A percentile compares a stretch with the other conserved stretches of the same genome.
phyloP scores from a whole-genome alignment of 1,284 basidiomycete species.

The Leccinum subfulvum region DNA sequence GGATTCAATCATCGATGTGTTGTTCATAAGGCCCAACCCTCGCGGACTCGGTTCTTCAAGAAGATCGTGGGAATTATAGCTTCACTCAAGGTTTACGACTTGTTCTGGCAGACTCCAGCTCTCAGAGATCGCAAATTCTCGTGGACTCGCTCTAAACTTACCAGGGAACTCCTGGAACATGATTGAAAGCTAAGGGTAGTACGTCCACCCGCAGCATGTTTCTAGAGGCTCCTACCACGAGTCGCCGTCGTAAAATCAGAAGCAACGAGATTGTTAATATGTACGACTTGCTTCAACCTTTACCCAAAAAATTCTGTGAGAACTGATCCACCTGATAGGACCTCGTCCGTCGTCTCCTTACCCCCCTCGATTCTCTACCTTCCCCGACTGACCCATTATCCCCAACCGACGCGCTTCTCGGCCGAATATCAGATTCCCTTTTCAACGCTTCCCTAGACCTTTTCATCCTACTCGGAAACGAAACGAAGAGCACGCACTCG shows the following conservation, averaged over 20 bases:
- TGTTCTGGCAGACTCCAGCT: too few relatives aligned
- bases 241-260: too few relatives aligned
- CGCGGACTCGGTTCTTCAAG: too few relatives aligned
- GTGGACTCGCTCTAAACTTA: too few relatives aligned
- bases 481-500: constrained; percentile 42
- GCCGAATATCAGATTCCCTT: constrained; percentile 55
- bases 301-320: neutral
- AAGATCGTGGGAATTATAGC: too few relatives aligned
- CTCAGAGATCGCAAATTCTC: too few relatives aligned
- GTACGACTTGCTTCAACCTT: constrained; percentile 40
- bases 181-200: neutral
- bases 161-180: too few relatives aligned
- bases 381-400: constrained; percentile 44
- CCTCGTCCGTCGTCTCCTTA: constrained; percentile 60
- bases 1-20: too few relatives aligned
- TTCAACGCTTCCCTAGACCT: constrained; percentile 54
- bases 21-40: too few relatives aligned
- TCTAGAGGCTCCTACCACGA: too few relatives aligned
- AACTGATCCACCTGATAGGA: constrained; percentile 42
- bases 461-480: constrained; percentile 50
- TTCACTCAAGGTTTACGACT: too few relatives aligned
- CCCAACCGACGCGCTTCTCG: constrained; percentile 48
- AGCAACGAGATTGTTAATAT: constrained; percentile 70
- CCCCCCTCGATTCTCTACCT: constrained; percentile 51
- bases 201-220: neutral